Conservation (phyloP, 2,329 filamentous ascomycete genomes). For the Ophiostoma perfectum region DNA sequence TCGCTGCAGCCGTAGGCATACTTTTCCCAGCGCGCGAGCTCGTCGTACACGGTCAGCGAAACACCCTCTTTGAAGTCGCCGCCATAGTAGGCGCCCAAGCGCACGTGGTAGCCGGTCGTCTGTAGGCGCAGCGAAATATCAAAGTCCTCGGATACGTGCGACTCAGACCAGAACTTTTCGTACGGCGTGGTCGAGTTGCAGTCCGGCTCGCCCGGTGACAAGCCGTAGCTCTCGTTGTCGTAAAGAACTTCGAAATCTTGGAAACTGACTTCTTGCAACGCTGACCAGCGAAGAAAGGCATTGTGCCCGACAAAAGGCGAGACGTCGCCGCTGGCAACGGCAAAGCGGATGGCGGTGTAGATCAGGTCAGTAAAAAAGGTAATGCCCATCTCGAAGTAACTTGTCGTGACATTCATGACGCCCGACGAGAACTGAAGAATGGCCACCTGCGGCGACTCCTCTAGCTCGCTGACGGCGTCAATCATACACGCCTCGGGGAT, state of each 20-base stretch:
- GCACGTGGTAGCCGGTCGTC: conserved; percentile 65
- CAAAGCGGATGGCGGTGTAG: conserved; percentile 70
- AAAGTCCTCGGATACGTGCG: conserved; percentile 74
- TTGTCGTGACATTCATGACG: conserved; percentile 72
- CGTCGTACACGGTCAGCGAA: conserved; percentile 77
- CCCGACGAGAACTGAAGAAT: conserved; percentile 74
- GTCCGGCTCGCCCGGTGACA: not conserved
- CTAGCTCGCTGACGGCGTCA: conserved; percentile 76
- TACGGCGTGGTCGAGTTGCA: conserved; percentile 57
- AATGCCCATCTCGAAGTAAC: conserved; percentile 66
- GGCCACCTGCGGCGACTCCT: conserved; percentile 69
- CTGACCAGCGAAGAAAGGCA: conserved; percentile 68
- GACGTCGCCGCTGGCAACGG: conserved; percentile 69
- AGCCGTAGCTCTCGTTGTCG: not conserved
- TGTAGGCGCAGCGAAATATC: conserved; percentile 76
- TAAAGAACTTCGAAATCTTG: conserved; percentile 52
- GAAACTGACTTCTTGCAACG: conserved; percentile 68
- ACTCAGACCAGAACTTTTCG: conserved; percentile 78
- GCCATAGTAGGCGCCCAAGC: conserved; percentile 65
- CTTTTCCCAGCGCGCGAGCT: conserved; percentile 80
- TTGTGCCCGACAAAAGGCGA: conserved; percentile 77
- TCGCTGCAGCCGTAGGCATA: conserved; percentile 82
- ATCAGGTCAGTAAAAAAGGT: conserved; percentile 69
- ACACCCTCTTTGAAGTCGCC: conserved; percentile 78
- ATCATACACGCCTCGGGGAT: conserved; percentile 71